Evolutionary conservation across 2,329 filamentous ascomycete genomes (phyloP).

Genomic region (Conoideocrella luteorostrata): DNA sequence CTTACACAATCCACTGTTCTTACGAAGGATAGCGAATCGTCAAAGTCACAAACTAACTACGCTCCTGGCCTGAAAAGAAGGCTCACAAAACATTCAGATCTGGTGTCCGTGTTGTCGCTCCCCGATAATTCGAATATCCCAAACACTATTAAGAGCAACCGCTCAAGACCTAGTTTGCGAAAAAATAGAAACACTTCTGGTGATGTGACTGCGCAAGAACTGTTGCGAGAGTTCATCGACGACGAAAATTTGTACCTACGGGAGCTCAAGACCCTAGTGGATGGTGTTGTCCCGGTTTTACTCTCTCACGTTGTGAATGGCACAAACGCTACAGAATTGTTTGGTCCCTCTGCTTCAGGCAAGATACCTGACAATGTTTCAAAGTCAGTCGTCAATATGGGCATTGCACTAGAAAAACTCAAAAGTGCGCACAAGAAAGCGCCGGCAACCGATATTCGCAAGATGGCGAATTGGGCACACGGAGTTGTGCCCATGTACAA

Average conservation of each 20-base stretch:
- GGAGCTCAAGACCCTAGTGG: constrained; percentile 86
- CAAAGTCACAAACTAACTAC: constrained; percentile 26
- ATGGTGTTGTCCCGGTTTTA: constrained; percentile 90
- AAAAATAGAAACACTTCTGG: constrained; percentile 62
- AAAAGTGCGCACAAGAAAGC: constrained; percentile 75
- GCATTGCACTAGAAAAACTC: constrained; percentile 77
- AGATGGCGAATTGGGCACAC: constrained; percentile 75
- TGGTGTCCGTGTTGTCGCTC: constrained; percentile 85
- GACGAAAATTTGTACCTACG: constrained; percentile 86
- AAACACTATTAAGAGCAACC: constrained; percentile 60
- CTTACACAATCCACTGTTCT: constrained; percentile 46
- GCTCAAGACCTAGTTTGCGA: constrained; percentile 72
- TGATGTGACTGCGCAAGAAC: constrained; percentile 63
- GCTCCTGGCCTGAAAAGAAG: constrained; percentile 60
- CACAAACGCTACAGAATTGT: constrained; percentile 58
- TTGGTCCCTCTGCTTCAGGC: constrained; percentile 48
- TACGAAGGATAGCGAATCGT: constrained; percentile 35
- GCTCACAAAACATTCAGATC: constrained; percentile 84
- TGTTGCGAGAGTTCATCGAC: constrained; percentile 71
- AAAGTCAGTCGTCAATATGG: constrained; percentile 90
- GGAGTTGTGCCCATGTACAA: constrained; percentile 72
- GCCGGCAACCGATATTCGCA: constrained; percentile 64
- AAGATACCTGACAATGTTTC: constrained; percentile 58
- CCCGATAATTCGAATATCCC: constrained; percentile 51
- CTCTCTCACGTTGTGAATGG: constrained; percentile 76